Evolutionary conservation across 371 early-diverging fungal genomes (phyloP), one percentile per base, ranked within the genome.

Genomic region (Mortierella sp.): DNA sequence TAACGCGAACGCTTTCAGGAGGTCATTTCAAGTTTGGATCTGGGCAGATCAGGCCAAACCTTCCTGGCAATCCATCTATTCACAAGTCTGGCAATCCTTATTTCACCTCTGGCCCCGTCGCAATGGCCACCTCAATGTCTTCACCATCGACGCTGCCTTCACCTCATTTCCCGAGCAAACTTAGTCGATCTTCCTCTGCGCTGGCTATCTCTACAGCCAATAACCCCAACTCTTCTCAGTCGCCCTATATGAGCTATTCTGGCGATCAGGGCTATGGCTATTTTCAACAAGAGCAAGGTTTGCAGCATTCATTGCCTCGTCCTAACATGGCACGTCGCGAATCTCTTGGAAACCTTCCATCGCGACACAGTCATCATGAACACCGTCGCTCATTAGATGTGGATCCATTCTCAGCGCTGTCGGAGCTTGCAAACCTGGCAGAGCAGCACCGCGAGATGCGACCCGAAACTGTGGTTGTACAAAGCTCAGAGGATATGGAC

Each of bases 351-450:
- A 67, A 67, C 10, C 64, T 59, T 22, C 66, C 66, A 3, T 20
- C 35, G 5, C 40, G 59, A 39, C 35, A 52, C 20, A 26, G 55
- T 14, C 49, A 73, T 28, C 76, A 69, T 35, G 72, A 75, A 30
- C 75, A 72, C n/a, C 72, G 51, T 18, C 75, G 66, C 16, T 75
- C 75, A 6, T 20, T 75, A 30, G 76, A 73, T 45, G 28, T 66
- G 4, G 70, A 72, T 49, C 76, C 69, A 0, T 75, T 72, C 62
- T 81, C 81, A 10, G 76, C 75, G 5, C 66, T 81, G 16, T 66
- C 81, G 30, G 81, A 81, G 43, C 63, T 81, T 28, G 81, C 81
- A 8, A 72, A 72, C 45, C 32, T 68, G 59, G 80, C 80, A 8
- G 80, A 80, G 45, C 72, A 74, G 39, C 70, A 64, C 11, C 66